Base-by-base conservation (phyloP, 2,329 filamentous ascomycete genomes). In the Drechmeria coniospora region DNA sequence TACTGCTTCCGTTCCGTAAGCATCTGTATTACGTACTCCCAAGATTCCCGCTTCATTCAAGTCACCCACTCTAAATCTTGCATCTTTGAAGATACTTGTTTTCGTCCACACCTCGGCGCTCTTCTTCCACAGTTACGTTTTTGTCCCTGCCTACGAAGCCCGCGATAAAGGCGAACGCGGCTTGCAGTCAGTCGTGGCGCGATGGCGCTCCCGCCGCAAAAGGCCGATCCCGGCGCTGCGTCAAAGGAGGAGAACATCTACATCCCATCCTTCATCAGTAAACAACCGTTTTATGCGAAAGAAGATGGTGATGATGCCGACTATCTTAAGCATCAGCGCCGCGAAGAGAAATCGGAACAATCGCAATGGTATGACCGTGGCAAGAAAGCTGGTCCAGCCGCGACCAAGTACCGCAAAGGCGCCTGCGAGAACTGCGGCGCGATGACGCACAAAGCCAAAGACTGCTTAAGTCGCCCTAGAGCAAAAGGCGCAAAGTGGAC, bases 401-500 rank as follows among this genome's bases (percentile, higher is more conserved):
- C 87, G 27, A 98, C 90, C 39, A 98, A 94, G 49, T 98, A 81
- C 51, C 81, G 92, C 39, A 98, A 95, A 60, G 90, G 92, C 47
- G 87, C 90, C 29, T 98, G 90, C 58, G 87, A 95, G 56, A 98
- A 98, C 57, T 98, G 90, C 59, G 90, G 90, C 44, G 78, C 84
- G 32, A 92, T 95, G 80, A 84, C 81, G 38, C 90, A 98, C 57
- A 92, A 92, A 57, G 79, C 74, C 28, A 93, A 92, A 49, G 87
- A 95, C 47, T 98, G 90, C 48, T 57, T 98, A 27, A 83, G 78
- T 45, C 70, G 90, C 29, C 90, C 86, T 17, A 72, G 90, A 33
- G 92, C 92, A 28, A 74, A 78, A 31, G 87, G 90, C 36, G 90
- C 90, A 8, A 84, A 78, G 49, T 94, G 79, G 74, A 92, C 86